Evolutionary conservation across 2,329 filamentous ascomycete genomes (phyloP), one percentile per base, ranked within the genome.

Genomic region (Beauveria pseudobassiana): DNA sequence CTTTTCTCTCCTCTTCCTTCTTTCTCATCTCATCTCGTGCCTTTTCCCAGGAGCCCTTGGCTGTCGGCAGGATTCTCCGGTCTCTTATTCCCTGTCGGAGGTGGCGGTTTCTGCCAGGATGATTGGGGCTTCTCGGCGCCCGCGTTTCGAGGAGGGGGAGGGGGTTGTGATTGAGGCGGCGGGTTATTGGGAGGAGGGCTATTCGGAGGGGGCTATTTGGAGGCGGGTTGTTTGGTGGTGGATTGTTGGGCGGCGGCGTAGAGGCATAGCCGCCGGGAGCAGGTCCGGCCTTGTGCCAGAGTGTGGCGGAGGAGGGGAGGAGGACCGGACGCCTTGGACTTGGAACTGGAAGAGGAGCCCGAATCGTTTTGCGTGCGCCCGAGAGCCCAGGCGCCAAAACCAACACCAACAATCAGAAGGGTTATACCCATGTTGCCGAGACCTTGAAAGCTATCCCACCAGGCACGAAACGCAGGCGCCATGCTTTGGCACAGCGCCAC

Each of bases 401-500:
- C 91, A 28, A 96, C 87, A 6, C 84, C 85, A 16, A 91, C 73
- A 28, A 92, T 80, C 34, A 96, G 77, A 65, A 95, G 74, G 38
- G 88, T 75, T 70, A 96, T 86, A 7, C 88, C 89, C 68, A 87
- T 82, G 53, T 88, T 89, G 5, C 89, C 89, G 65, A 89, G 82
- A 43, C 87, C 85, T 66, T 89, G 81, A 54, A 91, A 86, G 61
- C 84, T 82, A 42, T 82, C 77, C 76, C 90, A 87, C 89, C 90
- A 96, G 55, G 82, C 77, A 68, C 85, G 86, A 66, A 93, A 79
- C 5, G 88, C 85, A 0, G 93, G 93, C 34, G 88, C 83, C 67
- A 93, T 80, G 64, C 83, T 84, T 64, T 88, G 83, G 75, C 87
- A 91, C n/a, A 96, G 70, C 2, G 87, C 83, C 18, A 95, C 86